phyloP scores from a whole-genome alignment of 768 basidiomycete species.

The Boletus reticulatus region DNA sequence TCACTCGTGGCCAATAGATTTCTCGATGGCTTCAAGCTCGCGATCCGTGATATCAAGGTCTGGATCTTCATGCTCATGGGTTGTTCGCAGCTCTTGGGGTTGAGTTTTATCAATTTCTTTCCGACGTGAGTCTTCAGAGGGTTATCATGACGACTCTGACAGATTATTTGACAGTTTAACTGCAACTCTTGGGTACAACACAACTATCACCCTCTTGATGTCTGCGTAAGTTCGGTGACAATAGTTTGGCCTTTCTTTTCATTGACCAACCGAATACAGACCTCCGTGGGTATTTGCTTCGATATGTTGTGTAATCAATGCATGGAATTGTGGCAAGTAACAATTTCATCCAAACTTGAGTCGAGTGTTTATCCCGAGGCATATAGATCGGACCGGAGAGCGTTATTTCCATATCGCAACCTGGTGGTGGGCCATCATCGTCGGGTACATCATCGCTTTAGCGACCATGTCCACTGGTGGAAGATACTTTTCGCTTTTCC shows the following conservation, averaged over 20 bases:
- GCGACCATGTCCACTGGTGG: conserved; percentile 48
- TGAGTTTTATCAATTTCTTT: conserved; percentile 64
- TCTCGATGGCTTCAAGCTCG: conserved; percentile 50
- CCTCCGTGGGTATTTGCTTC: conserved; percentile 64
- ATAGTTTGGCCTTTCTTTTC: background rate
- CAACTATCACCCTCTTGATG: conserved; percentile 56
- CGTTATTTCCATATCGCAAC: conserved; percentile 59
- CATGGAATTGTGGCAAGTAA: conserved; percentile 47
- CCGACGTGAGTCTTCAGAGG: conserved; percentile 34
- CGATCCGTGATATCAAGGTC: conserved; percentile 55
- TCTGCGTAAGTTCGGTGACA: conserved; percentile 44
- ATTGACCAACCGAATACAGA: conserved; percentile 26
- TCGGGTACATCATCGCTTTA: conserved; percentile 59
- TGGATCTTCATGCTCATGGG: conserved; percentile 52
- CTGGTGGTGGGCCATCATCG: conserved; percentile 58
- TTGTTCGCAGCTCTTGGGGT: conserved; percentile 48
- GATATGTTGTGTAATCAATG: conserved; percentile 46
- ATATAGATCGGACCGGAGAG: conserved; percentile 55
- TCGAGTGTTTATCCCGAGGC: background rate
- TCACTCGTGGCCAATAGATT: conserved; percentile 34
- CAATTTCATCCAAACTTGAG: background rate
- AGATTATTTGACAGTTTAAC: conserved; percentile 35
- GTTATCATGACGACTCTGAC: background rate
- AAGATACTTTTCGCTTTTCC: conserved; percentile 60
- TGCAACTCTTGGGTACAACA: conserved; percentile 58